Evolutionary conservation across 176 grass and related monocot genomes (phyloP).

Genomic region (Avena insularis): DNA sequence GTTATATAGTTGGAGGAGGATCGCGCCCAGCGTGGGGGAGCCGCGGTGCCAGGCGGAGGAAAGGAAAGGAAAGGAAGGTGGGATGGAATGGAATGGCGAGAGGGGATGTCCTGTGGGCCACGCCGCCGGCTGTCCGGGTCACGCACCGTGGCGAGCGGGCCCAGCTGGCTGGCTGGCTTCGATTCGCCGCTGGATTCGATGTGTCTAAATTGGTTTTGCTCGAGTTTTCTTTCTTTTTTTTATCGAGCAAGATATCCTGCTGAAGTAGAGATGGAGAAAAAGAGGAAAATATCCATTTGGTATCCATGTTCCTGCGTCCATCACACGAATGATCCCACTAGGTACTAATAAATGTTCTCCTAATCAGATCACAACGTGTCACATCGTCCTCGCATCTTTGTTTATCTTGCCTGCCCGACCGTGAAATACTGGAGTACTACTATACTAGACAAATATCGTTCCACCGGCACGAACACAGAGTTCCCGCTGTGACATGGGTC

Average conservation of each 20-base stretch:
- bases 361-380: neutral
- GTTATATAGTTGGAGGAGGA: slow-evolving; percentile 46
- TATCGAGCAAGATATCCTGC: neutral
- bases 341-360: neutral
- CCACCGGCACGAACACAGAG: too few relatives aligned
- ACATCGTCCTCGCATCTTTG: neutral
- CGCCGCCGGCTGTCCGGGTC: slow-evolving; percentile 33
- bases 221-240: neutral
- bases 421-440: too few relatives aligned
- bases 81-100: neutral
- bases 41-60: neutral
- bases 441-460: too few relatives aligned
- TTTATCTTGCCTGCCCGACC: neutral
- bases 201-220: slow-evolving; percentile 6
- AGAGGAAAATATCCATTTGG: slow-evolving; percentile 12
- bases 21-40: neutral
- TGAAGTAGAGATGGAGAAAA: neutral
- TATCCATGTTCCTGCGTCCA: neutral
- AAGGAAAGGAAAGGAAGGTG: neutral
- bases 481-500: too few relatives aligned
- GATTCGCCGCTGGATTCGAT: slow-evolving; percentile 49
- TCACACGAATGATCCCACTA: neutral
- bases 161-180: slow-evolving; percentile 18
- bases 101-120: slow-evolving; percentile 42
- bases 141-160: neutral